A percentile compares a stretch with the other conserved stretches of the same genome.
phyloP scores from a whole-genome alignment of 2,329 filamentous ascomycete genomes.

The Cladosporium sp. region DNA sequence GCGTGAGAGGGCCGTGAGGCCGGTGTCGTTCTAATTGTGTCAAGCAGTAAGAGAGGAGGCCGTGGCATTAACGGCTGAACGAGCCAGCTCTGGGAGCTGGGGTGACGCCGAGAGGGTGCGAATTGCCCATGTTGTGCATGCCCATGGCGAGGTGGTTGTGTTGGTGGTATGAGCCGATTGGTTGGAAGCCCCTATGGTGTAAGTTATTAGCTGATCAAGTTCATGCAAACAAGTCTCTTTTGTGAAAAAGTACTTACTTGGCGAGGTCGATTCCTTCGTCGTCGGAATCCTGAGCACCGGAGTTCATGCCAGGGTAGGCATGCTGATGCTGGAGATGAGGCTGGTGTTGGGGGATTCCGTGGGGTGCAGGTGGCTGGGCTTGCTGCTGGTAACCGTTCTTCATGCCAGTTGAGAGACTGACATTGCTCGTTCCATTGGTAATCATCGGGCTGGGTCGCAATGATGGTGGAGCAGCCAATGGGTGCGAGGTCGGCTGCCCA shows the following conservation, averaged over 20 bases:
- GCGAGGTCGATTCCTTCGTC: constrained; percentile 51
- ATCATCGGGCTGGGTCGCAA: constrained; percentile 21
- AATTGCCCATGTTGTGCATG: constrained; percentile 19
- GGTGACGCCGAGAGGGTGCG: constrained; percentile 10
- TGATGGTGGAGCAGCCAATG: background rate
- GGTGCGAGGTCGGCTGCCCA: constrained; percentile 3
- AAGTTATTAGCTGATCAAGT: constrained; percentile 29
- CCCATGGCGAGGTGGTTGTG: constrained; percentile 29
- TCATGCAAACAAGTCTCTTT: background rate
- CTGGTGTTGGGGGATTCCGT: constrained; percentile 15
- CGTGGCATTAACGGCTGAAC: constrained; percentile 1
- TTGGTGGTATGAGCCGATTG: constrained; percentile 50
- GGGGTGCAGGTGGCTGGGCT: background rate
- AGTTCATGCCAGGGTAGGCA: constrained; percentile 10
- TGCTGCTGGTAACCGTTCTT: background rate
- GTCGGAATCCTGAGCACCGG: constrained; percentile 40
- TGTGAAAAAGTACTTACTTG: constrained; percentile 42
- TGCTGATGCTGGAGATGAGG: constrained; percentile 9
- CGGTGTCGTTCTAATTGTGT: background rate
- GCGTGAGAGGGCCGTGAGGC: background rate
- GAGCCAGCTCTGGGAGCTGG: constrained; percentile 13
- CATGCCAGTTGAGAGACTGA: background rate
- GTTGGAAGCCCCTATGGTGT: constrained; percentile 47
- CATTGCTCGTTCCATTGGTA: constrained; percentile 22
- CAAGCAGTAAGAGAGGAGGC: background rate